A percentile compares a stretch with the other conserved stretches of the same genome.
Evolutionary conservation across 2,329 filamentous ascomycete species (phyloP).

Genomic region (Ceratocystis eucalypticola): DNA sequence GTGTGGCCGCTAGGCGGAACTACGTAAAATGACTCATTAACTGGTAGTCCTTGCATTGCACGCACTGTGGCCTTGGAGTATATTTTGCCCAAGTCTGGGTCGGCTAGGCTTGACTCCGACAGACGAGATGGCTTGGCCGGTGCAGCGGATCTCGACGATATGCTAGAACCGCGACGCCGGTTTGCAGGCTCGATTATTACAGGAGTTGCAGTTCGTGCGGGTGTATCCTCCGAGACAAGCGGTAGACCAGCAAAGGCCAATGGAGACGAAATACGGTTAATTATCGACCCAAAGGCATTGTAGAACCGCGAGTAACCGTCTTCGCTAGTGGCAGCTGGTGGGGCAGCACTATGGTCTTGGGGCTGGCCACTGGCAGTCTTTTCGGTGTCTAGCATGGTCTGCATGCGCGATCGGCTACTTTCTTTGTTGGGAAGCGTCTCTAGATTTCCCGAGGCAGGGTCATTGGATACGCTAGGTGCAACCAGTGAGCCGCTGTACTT

Average conservation of each 20-base stretch:
- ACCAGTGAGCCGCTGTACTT: slow-evolving; percentile 52
- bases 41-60: slow-evolving; percentile 58
- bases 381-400: slow-evolving; percentile 41
- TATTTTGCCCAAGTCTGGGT: slow-evolving; percentile 68
- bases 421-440: slow-evolving; percentile 42
- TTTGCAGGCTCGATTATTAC: slow-evolving; percentile 6
- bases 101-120: slow-evolving; percentile 24
- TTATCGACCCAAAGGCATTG: slow-evolving; percentile 74
- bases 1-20: slow-evolving; percentile 86
- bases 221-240: slow-evolving; percentile 43
- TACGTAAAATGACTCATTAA: slow-evolving; percentile 77
- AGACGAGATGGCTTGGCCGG: slow-evolving; percentile 7
- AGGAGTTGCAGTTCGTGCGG: slow-evolving; percentile 1
- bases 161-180: slow-evolving; percentile 21
- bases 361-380: slow-evolving; percentile 37
- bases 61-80: slow-evolving; percentile 77
- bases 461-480: slow-evolving; percentile 58
- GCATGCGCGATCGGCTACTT: slow-evolving; percentile 38
- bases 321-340: slow-evolving; percentile 31
- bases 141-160: slow-evolving; percentile 13
- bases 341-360: neutral
- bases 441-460: slow-evolving; percentile 59
- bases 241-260: slow-evolving; percentile 88
- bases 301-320: slow-evolving; percentile 87
- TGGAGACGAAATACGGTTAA: slow-evolving; percentile 78